Evolutionary conservation across 1,284 basidiomycete species (phyloP).

Genomic region (Apiotrichum siamense): DNA sequence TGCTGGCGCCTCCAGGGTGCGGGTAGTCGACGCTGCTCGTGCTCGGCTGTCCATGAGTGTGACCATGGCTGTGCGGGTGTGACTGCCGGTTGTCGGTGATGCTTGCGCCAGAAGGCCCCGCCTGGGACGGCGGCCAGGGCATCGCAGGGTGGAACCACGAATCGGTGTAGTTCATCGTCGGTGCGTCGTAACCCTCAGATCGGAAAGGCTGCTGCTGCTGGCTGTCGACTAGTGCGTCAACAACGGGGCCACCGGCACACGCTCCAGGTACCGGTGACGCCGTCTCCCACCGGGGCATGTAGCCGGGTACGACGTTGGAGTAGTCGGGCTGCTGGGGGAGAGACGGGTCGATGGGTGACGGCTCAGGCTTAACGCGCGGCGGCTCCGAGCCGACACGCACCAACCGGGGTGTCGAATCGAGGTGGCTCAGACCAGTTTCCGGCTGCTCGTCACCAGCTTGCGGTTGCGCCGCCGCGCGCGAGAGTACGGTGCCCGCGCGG

Average conservation of each 20-base stretch:
- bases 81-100: no score
- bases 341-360: not conserved
- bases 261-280: not conserved
- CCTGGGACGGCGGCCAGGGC: not conserved
- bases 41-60: not conserved
- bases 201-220: not conserved
- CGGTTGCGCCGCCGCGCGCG: not conserved
- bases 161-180: conserved; percentile 2
- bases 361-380: not conserved
- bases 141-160: not conserved
- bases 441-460: conserved; percentile 11
- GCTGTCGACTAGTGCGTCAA: not conserved
- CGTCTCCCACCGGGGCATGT: not conserved
- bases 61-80: not conserved
- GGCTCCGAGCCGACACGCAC: conserved; percentile 18
- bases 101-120: not conserved
- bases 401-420: conserved; percentile 27
- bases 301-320: not conserved
- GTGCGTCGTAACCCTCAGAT: not conserved
- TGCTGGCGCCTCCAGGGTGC: not conserved
- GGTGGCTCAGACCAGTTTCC: conserved; percentile 37
- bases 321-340: not conserved
- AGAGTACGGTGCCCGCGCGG: not conserved
- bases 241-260: not conserved
- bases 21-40: no score